Evolutionary conservation across 2,329 filamentous ascomycete genomes (phyloP).

Genomic region (Colletotrichum higginsianum): DNA sequence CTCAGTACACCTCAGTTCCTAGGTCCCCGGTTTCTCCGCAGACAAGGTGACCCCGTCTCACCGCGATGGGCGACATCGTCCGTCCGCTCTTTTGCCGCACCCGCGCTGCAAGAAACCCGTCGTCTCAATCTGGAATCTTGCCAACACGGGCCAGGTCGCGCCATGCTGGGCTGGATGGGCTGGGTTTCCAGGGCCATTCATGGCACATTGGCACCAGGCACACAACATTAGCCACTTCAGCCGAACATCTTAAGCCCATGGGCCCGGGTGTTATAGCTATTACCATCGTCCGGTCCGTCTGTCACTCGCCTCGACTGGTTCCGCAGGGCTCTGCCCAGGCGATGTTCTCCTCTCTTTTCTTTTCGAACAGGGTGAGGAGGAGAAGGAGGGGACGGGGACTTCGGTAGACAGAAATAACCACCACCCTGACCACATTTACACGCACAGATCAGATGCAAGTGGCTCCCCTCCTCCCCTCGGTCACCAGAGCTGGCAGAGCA

Average conservation of each 20-base stretch:
- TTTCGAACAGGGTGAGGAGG: constrained; percentile 44
- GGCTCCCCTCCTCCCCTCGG: constrained; percentile 48
- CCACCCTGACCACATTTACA: constrained; percentile 34
- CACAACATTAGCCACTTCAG: constrained; percentile 66
- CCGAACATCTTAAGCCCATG: constrained; percentile 60
- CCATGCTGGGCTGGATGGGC: constrained; percentile 46
- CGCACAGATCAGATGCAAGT: constrained; percentile 47
- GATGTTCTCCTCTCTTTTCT: background rate
- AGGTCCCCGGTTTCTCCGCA: constrained; percentile 7
- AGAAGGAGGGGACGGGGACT: constrained; percentile 33
- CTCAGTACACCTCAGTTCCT: background rate
- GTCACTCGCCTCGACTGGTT: constrained; percentile 50
- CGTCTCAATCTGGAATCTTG: constrained; percentile 44
- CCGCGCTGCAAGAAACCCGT: constrained; percentile 22
- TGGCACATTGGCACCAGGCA: constrained; percentile 39
- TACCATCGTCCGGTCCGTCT: constrained; percentile 48
- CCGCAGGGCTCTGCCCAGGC: constrained; percentile 29
- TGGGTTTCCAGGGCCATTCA: constrained; percentile 54
- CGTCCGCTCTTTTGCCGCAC: constrained; percentile 30
- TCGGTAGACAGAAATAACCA: constrained; percentile 34
- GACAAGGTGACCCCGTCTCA: constrained; percentile 47
- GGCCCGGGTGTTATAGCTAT: constrained; percentile 54
- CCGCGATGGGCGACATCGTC: constrained; percentile 29
- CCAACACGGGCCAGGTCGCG: constrained; percentile 47
- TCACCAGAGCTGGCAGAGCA: constrained; percentile 46